phyloP scores from a whole-genome alignment of 192 early-diverging fungal genomes.

The Coemansia guatemalensis region DNA sequence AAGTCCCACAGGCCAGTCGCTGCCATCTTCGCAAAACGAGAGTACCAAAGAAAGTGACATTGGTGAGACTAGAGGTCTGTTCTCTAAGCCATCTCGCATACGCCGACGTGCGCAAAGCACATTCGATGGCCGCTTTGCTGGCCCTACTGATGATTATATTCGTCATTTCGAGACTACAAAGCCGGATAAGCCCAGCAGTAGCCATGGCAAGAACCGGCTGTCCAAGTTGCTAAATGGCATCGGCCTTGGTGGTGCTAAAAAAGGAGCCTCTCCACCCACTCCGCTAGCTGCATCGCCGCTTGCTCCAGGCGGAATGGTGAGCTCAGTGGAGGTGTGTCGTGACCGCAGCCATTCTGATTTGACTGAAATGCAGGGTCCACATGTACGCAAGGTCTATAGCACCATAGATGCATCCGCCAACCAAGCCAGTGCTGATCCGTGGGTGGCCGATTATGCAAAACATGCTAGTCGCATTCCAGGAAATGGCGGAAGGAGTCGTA shows the following conservation, averaged over 20 bases:
- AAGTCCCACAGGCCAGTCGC: neutral
- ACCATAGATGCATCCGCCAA: constrained; percentile 11
- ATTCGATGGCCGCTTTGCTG: neutral
- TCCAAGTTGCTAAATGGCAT: constrained; percentile 22
- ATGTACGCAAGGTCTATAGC: constrained; percentile 30
- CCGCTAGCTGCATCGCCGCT: neutral
- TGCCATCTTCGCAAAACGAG: neutral
- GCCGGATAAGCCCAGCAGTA: neutral
- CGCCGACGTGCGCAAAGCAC: constrained; percentile 32
- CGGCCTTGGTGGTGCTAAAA: constrained; percentile 15
- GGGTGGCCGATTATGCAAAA: too few species aligned
- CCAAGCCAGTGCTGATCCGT: neutral
- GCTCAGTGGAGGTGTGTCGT: constrained; percentile 12
- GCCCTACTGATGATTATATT: neutral
- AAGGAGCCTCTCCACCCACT: neutral
- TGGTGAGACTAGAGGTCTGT: neutral
- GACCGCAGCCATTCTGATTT: constrained; percentile 33
- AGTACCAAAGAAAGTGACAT: neutral
- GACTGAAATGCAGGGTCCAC: neutral
- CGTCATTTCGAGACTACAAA: neutral
- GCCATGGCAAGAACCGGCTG: constrained; percentile 10
- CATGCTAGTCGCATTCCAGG: too few species aligned
- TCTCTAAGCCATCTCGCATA: constrained; percentile 26
- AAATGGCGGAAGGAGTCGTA: too few species aligned
- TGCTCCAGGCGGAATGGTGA: constrained; percentile 8